Percentiles rank a stretch among this genome's conserved stretches.
phyloP scores from a whole-genome alignment of 192 early-diverging fungal species.

The Entomortierella parvispora region DNA sequence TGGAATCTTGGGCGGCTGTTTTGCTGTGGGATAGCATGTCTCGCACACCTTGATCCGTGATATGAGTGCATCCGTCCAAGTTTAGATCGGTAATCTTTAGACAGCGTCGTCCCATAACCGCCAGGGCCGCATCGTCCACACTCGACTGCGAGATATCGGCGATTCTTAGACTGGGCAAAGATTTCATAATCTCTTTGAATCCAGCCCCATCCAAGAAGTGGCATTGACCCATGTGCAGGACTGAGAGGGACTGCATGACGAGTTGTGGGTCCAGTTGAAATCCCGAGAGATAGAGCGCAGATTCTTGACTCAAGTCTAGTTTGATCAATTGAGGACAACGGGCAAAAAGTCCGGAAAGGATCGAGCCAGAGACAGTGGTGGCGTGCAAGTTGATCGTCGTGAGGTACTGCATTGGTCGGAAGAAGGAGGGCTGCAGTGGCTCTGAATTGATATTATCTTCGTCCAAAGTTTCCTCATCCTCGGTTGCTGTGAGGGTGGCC shows the following conservation, averaged over 20 bases:
- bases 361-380: slow-evolving; percentile 31
- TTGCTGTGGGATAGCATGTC: slow-evolving; percentile 23
- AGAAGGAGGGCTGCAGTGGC: background rate
- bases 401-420: slow-evolving; percentile 16
- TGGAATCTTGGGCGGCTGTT: background rate
- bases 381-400: slow-evolving; percentile 39
- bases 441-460: background rate
- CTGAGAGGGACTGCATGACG: slow-evolving; percentile 5
- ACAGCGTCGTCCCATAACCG: slow-evolving; percentile 29
- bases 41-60: slow-evolving; percentile 42
- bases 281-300: slow-evolving; percentile 25
- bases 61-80: slow-evolving; percentile 32
- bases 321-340: slow-evolving; percentile 27
- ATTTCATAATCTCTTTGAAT: slow-evolving; percentile 42
- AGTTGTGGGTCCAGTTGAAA: slow-evolving; percentile 11
- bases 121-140: slow-evolving; percentile 23
- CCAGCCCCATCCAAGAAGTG: slow-evolving; percentile 48
- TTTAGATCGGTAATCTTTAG: slow-evolving; percentile 7
- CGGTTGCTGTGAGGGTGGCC: background rate
- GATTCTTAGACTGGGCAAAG: slow-evolving; percentile 7
- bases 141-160: slow-evolving; percentile 35
- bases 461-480: background rate
- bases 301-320: slow-evolving; percentile 24
- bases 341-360: slow-evolving; percentile 19
- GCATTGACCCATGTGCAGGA: slow-evolving; percentile 13